Conservation (phyloP, 805 yeast species). For the Yarrowia bubula region DNA sequence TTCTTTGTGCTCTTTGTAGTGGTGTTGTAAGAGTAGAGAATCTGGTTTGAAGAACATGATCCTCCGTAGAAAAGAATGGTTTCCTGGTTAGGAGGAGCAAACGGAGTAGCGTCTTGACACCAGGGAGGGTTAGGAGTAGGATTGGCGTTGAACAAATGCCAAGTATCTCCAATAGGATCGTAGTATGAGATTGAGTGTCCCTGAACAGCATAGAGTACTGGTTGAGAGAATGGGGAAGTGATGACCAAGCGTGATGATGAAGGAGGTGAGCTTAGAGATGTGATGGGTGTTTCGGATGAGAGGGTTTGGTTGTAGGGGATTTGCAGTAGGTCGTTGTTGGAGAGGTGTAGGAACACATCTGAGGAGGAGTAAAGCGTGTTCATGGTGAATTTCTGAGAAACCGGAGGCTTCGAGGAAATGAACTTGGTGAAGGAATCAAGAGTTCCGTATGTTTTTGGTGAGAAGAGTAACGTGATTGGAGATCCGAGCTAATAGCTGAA, state of each 20-base stretch:
- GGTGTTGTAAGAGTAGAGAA: constrained; percentile 1
- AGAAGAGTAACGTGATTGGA: no score
- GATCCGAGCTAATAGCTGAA: no score
- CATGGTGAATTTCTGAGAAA: neutral
- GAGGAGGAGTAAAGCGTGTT: constrained; percentile 1
- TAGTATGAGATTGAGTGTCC: neutral
- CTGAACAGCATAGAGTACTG: neutral
- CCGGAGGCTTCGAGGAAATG: no score
- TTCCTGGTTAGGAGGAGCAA: constrained; percentile 3
- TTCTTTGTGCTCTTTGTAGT: neutral
- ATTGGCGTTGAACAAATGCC: neutral
- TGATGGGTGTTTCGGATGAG: neutral
- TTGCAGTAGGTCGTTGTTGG: constrained; percentile 13
- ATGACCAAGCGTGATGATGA: neutral
- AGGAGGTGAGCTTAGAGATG: neutral
- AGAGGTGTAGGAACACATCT: neutral
- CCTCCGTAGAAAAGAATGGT: constrained; percentile 22
- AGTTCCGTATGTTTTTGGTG: no score
- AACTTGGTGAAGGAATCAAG: no score
- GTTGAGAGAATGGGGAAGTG: neutral
- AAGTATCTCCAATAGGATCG: constrained; percentile 1
- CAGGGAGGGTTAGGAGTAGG: neutral
- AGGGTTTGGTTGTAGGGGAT: constrained; percentile 13
- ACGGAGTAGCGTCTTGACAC: neutral
- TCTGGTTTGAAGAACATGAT: neutral